Evolutionary conservation across 805 yeast genomes (phyloP), one percentile per base, ranked within the genome.

Genomic region (Cyberlindnera misumaiensis): DNA sequence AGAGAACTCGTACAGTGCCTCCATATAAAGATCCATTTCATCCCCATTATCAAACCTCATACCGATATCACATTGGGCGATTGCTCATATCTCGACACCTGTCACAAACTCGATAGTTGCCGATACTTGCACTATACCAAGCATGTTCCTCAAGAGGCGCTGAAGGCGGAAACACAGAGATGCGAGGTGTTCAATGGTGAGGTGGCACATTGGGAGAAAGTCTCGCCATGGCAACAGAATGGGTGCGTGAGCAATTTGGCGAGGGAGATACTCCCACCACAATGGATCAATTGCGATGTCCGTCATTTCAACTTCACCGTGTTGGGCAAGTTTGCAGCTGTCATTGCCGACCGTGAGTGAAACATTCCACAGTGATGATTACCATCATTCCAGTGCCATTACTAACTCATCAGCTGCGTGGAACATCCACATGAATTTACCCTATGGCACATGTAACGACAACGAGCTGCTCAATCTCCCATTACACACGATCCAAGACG

Each of bases 21-120:
- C n/a, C 35, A 40, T 11, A 24, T 14, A 5, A 51, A 67, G 39
- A 68, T 70, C 38, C 83, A 76, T 54, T 74, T 66, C 47, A 62
- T 75, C n/a, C 80, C 80, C 11, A 62, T 73, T 24, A 59, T 74
- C 24, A 75, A 73, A 42, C 51, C 62, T 12, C 79, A 75, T 40
- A 87, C 96, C 0, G 97, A 90, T 51, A 39, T 62, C 2, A 62
- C 69, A 13, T 57, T 86, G 7, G 97, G 96, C 1, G 97, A 89
- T 59, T 89, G 97, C 56, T 88, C 96, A 9, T 89, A 89, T 55
- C 68, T 89, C 42, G 97, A 89, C 55, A 88, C 97, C 1, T 89
- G 97, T 55, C 96, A 85, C 62, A 87, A 87, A 59, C 72, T 85
- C 56, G 76, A 75, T 43, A 66, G 77, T 9, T 89, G 97, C 59